Evolutionary conservation across 352 stramenopile species (phyloP), one percentile per base, ranked within the genome.

Genomic region (Globisporangium mamillatum): DNA sequence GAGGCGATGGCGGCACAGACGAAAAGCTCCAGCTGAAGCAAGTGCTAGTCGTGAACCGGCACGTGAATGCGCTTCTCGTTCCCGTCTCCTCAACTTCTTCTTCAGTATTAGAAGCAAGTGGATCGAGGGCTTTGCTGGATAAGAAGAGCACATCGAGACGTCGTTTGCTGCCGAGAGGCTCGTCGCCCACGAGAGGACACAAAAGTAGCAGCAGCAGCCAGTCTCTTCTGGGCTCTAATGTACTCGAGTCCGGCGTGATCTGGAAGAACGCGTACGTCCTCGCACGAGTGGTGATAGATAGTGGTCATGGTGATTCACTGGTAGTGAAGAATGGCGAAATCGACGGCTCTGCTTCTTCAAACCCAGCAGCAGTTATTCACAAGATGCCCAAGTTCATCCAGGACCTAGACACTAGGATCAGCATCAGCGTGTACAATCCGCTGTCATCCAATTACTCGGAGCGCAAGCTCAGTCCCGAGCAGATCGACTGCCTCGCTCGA

Each of bases 181-280:
- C 59, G 34, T 75, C 65, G 6, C 44, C 62, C 18, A 65, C 60
- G 20, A 63, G 72, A 59, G 41, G 72, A 5, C 67, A 74, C 50
- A 54, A 48, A 0, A 56, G 4, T 2, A 70, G 10, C 56, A 50
- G 12, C 14, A 46, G 6, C 55, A 75, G 0, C 8, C 63, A 34
- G 1, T 71, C 53, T n/a, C 67, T 73, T 5, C 1, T 53, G 1
- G 6, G 24, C 6, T 50, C 44, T 14, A 48, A 24, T 14, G 1
- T 90, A 48, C 63, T 89, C 6, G 75, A 92, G 56, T 80, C 77
- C 0, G 84, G 84, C 1, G 52, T 89, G 34, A 67, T 92, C 32
- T 92, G 81, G 81, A 80, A 75, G 24, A 77, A 77, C 48, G 66
- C 63, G 16, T 90, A 89, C 55, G 67, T 90, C 16, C 66, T 90